Evolutionary conservation across 192 early-diverging fungal genomes (phyloP).

Genomic region (Gonapodya prolifera): DNA sequence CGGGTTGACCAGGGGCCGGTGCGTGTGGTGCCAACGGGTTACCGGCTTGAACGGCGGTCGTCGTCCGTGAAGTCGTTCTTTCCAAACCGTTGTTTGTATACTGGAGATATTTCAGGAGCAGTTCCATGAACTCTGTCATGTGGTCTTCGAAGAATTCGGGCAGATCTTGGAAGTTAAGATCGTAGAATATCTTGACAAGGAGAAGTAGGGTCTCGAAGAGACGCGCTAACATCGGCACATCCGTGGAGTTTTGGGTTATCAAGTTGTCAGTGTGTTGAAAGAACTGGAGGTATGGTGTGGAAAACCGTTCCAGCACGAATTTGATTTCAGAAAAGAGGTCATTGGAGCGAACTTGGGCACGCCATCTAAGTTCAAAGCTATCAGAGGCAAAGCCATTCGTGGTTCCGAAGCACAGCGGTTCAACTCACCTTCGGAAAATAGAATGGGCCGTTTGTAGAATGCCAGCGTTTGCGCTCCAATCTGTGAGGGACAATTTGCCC

Average conservation of each 20-base stretch:
- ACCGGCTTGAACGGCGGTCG: not conserved
- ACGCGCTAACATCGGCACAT: constrained; percentile 48
- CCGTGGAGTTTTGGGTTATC: constrained; percentile 51
- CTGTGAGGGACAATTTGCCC: constrained; percentile 54
- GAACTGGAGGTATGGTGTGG: constrained; percentile 63
- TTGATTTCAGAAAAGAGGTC: constrained; percentile 82
- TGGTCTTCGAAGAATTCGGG: constrained; percentile 96
- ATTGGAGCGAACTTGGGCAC: constrained; percentile 67
- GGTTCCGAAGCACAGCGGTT: not conserved
- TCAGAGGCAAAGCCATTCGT: not conserved
- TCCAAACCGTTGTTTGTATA: constrained; percentile 63
- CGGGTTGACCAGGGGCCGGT: not conserved
- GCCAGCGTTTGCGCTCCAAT: constrained; percentile 78
- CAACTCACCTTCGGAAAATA: constrained; percentile 67
- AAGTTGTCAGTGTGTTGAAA: constrained; percentile 71
- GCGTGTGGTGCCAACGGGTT: not conserved
- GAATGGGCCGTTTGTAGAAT: constrained; percentile 90
- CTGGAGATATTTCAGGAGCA: constrained; percentile 79
- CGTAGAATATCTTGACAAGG: constrained; percentile 81
- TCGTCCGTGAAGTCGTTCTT: not conserved
- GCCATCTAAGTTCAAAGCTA: constrained; percentile 48
- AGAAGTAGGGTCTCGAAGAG: constrained; percentile 65
- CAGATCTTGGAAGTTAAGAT: constrained; percentile 90
- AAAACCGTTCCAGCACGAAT: constrained; percentile 75
- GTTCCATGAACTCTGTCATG: constrained; percentile 61